A percentile compares a stretch with the other conserved stretches of the same genome.
phyloP scores from a whole-genome alignment of 495 filamentous ascomycete genomes.

The Penicillium subrubescens region DNA sequence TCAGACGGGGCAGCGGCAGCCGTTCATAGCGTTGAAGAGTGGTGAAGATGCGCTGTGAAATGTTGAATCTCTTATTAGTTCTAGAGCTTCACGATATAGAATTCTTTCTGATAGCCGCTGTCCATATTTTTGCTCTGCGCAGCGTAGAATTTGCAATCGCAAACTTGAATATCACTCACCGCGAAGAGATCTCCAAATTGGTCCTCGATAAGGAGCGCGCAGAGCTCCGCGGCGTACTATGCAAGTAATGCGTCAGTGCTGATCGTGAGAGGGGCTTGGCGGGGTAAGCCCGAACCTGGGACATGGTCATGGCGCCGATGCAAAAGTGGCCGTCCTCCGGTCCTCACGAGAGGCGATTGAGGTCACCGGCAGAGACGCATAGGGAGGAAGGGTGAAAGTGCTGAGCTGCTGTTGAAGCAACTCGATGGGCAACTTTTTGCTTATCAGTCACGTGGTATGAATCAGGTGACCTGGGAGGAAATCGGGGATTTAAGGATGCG shows the following conservation, averaged over 20 bases:
- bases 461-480: conserved; percentile 32
- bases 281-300: conserved; percentile 47
- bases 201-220: conserved; percentile 83
- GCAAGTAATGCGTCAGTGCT: conserved; percentile 30
- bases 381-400: conserved; percentile 14
- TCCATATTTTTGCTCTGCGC: background rate
- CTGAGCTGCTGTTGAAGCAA: conserved; percentile 6
- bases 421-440: conserved; percentile 34
- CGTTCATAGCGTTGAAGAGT: conserved; percentile 76
- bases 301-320: conserved; percentile 57
- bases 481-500: conserved; percentile 1
- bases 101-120: background rate
- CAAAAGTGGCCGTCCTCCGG: conserved; percentile 59
- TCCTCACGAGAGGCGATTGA: conserved; percentile 66
- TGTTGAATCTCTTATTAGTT: conserved; percentile 8
- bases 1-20: conserved; percentile 66
- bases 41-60: conserved; percentile 71
- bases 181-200: conserved; percentile 86
- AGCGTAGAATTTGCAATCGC: conserved; percentile 7
- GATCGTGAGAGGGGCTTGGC: conserved; percentile 10
- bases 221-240: conserved; percentile 74
- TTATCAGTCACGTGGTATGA: conserved; percentile 41
- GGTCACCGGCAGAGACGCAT: conserved; percentile 63
- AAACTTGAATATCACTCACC: conserved; percentile 56
- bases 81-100: background rate